Evolutionary conservation across 2,329 filamentous ascomycete genomes (phyloP).

Genomic region (Pezicula radicicola): DNA sequence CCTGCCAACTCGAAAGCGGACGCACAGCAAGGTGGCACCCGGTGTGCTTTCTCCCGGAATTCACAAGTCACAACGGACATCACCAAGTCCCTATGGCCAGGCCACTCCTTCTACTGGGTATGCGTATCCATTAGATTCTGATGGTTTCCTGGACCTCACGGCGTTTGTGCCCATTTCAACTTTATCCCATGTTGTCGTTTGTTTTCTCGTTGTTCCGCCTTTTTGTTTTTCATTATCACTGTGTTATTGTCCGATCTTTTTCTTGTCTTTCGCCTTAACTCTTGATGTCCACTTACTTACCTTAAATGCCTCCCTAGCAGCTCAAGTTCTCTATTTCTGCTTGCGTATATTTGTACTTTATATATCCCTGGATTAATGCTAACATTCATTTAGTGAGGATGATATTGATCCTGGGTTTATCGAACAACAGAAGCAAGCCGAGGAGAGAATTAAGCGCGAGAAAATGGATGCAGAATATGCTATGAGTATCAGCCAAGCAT

Average conservation of each 20-base stretch:
- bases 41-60: constrained; percentile 11
- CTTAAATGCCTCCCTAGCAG: neutral
- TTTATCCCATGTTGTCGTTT: neutral
- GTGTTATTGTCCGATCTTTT: neutral
- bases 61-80: constrained; percentile 27
- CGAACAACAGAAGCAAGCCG: constrained; percentile 29
- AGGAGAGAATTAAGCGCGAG: constrained; percentile 33
- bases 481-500: constrained; percentile 8
- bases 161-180: constrained; percentile 16
- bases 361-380: neutral
- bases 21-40: constrained; percentile 22
- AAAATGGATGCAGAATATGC: constrained; percentile 32
- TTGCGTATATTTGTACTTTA: neutral
- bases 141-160: constrained; percentile 20
- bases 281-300: neutral
- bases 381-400: constrained; percentile 19
- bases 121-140: constrained; percentile 16
- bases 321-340: too few species aligned
- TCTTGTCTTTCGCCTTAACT: neutral
- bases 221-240: neutral
- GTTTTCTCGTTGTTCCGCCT: neutral
- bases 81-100: constrained; percentile 22
- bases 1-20: constrained; percentile 25
- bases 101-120: constrained; percentile 24
- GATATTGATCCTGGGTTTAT: constrained; percentile 13